These are phyloP conservation scores for Naegleria gruberi DNA, from an alignment of 208 protist genomes.

Conservation along the genomic window DNA sequence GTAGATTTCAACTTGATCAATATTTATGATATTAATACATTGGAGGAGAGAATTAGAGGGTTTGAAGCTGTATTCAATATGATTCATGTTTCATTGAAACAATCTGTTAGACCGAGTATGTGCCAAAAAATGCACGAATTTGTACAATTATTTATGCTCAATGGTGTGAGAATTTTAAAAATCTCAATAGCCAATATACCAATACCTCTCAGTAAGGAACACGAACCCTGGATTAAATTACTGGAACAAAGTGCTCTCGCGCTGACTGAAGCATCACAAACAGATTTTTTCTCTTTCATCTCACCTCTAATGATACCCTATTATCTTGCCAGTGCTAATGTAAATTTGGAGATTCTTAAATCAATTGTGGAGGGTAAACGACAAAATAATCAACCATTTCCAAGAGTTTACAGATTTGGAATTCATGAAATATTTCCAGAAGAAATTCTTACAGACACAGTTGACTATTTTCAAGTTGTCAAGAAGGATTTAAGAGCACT, in stretches of 20 bases:
- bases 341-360: neutral
- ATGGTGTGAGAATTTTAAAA: neutral
- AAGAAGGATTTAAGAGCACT: neutral
- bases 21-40: neutral
- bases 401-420: neutral
- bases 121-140: neutral
- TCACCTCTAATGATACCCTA: neutral
- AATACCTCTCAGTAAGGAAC: neutral
- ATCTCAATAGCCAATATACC: neutral
- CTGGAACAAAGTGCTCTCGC: neutral
- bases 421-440: neutral
- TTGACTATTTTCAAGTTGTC: neutral
- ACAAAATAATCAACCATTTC: neutral
- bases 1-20: neutral
- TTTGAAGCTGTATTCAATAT: neutral
- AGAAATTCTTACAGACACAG: neutral
- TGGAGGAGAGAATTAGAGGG: neutral
- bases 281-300: neutral
- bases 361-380: neutral
- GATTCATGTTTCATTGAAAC: neutral
- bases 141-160: neutral
- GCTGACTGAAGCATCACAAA: neutral
- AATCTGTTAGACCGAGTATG: neutral
- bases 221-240: neutral
- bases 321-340: neutral